phyloP scores from a whole-genome alignment of 768 basidiomycete species.

The Lactifluus echinatus region DNA sequence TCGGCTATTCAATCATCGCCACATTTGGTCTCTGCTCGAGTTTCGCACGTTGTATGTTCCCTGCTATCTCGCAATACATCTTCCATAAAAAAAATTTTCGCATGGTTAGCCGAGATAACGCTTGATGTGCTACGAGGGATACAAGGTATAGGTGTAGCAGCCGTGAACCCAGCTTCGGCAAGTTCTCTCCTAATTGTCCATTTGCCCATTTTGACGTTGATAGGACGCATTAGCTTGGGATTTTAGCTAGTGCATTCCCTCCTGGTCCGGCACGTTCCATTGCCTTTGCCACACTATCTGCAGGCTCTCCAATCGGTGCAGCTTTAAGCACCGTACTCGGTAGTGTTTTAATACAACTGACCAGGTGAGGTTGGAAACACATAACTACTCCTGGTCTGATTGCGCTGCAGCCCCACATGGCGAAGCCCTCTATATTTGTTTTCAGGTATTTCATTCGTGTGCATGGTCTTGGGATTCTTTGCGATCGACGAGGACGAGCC shows the following conservation, averaged over 20 bases:
- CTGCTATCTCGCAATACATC: neutral
- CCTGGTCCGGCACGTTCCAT: constrained; percentile 55
- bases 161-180: constrained; percentile 66
- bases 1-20: constrained; percentile 46
- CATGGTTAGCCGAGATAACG: constrained; percentile 41
- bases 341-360: constrained; percentile 48
- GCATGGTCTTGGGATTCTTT: constrained; percentile 44
- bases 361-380: neutral
- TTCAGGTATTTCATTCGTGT: constrained; percentile 46
- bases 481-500: constrained; percentile 52
- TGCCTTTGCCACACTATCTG: constrained; percentile 78
- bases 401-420: constrained; percentile 41
- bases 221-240: constrained; percentile 48
- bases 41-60: constrained; percentile 45
- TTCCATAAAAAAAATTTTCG: neutral
- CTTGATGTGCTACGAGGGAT: constrained; percentile 67
- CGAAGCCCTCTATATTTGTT: constrained; percentile 55
- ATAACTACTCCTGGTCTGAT: neutral
- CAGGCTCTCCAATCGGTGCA: constrained; percentile 77
- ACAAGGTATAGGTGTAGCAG: constrained; percentile 75
- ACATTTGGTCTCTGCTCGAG: constrained; percentile 57
- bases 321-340: constrained; percentile 63
- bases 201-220: neutral
- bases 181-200: constrained; percentile 19
- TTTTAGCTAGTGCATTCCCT: constrained; percentile 73